These are phyloP conservation scores for Sphagnum contortum DNA, from an alignment of 225 moss, liverwort and hornwort genomes.

Conservation along the genomic window DNA sequence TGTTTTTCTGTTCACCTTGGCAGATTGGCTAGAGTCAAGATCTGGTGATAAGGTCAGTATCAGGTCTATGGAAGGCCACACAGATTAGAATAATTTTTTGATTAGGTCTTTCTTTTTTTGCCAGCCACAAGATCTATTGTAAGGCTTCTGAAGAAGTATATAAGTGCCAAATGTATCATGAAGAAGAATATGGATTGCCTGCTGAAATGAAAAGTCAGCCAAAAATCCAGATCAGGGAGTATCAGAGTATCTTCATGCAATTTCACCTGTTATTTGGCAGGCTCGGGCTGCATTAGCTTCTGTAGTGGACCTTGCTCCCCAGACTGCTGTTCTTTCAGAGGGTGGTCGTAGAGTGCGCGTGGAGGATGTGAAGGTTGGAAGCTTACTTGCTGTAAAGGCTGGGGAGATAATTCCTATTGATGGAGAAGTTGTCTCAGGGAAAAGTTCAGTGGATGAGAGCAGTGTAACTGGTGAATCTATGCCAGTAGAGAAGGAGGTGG, in stretches of 20 bases:
- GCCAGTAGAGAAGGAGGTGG: slow-evolving; percentile 74
- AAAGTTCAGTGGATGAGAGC: slow-evolving; percentile 90
- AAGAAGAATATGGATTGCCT: too few species aligned
- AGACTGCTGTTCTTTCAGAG: slow-evolving; percentile 65
- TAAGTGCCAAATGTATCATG: too few species aligned
- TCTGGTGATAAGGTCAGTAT: slow-evolving; percentile 68
- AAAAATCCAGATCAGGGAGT: too few species aligned
- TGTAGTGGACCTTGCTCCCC: slow-evolving; percentile 80
- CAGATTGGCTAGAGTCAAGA: slow-evolving; percentile 88
- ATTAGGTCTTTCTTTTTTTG: too few species aligned
- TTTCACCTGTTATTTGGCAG: slow-evolving; percentile 20
- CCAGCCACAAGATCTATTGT: too few species aligned
- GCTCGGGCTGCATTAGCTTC: slow-evolving; percentile 79
- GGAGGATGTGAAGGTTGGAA: slow-evolving; percentile 75
- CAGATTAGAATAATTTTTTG: not conserved
- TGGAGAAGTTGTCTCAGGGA: slow-evolving; percentile 81
- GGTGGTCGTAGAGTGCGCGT: slow-evolving; percentile 57
- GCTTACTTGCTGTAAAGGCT: slow-evolving; percentile 75
- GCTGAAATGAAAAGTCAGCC: too few species aligned
- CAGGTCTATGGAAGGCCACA: not conserved
- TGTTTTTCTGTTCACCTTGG: slow-evolving; percentile 74
- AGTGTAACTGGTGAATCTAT: slow-evolving; percentile 88
- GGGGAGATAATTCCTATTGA: slow-evolving; percentile 91
- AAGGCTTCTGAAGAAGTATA: too few species aligned
- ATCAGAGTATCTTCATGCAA: not conserved